Percentiles rank a stretch among this genome's conserved stretches.
phyloP scores from a whole-genome alignment of 345 rosid species.

The Clarkia xantiana region DNA sequence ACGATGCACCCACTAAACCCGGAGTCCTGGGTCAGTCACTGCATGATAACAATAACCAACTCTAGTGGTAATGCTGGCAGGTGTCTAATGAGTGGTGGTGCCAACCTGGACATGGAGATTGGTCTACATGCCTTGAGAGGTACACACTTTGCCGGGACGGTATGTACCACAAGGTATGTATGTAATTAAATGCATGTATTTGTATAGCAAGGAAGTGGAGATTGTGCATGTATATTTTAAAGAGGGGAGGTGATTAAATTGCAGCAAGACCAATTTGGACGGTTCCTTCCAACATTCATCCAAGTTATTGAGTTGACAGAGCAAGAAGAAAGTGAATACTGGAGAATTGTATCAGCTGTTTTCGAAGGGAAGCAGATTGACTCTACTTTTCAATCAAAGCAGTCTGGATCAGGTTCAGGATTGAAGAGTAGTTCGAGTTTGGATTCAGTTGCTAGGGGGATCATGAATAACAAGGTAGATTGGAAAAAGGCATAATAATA shows the following conservation, averaged over 20 bases:
- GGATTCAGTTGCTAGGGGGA: conserved; percentile 42
- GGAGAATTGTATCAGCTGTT: conserved; percentile 49
- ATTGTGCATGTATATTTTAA: neutral
- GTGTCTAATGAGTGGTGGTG: conserved; percentile 77
- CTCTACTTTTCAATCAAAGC: conserved; percentile 6
- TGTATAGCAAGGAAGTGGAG: neutral
- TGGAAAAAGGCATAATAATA: no score
- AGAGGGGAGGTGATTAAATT: neutral
- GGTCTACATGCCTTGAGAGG: conserved; percentile 61
- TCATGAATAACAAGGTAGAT: conserved; percentile 47
- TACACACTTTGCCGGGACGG: conserved; percentile 59
- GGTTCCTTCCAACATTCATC: conserved; percentile 56
- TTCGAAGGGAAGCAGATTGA: conserved; percentile 49
- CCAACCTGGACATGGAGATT: conserved; percentile 73
- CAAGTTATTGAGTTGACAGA: conserved; percentile 47
- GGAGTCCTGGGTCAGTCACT: neutral
- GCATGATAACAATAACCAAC: neutral
- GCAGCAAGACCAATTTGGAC: conserved; percentile 69
- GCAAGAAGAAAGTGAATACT: conserved; percentile 53
- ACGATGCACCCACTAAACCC: no score
- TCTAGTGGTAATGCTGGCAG: conserved; percentile 16
- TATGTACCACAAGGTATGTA: conserved; percentile 60
- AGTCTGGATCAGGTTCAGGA: conserved; percentile 16
- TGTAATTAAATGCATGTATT: neutral
- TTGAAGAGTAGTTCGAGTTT: conserved; percentile 17